A percentile compares a stretch with the other conserved stretches of the same genome.
Conservation (phyloP, 768 basidiomycete genomes). For the Russula earlei region DNA sequence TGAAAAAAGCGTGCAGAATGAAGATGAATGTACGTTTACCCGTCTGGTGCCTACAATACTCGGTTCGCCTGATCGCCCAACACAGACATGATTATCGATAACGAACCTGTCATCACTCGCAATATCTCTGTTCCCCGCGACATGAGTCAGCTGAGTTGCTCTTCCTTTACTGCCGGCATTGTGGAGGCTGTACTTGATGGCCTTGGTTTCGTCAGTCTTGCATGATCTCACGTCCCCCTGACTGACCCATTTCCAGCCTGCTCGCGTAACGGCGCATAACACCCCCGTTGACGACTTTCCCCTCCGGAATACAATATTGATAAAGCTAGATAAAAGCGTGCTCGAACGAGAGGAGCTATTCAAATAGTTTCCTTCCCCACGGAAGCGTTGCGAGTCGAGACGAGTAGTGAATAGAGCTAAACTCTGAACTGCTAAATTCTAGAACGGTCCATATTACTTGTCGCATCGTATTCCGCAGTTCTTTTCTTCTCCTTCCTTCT, state of each 20-base stretch:
- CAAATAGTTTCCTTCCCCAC: constrained; percentile 37
- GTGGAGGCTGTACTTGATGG: constrained; percentile 96
- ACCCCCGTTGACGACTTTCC: constrained; percentile 78
- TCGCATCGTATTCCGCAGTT: neutral
- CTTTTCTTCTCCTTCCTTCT: neutral
- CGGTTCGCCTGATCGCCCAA: constrained; percentile 2
- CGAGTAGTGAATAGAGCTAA: neutral
- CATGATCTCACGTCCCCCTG: neutral
- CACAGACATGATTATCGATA: constrained; percentile 95
- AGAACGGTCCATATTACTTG: constrained; percentile 7
- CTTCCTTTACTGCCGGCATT: constrained; percentile 95
- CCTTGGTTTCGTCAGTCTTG: constrained; percentile 74
- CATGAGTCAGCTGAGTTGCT: constrained; percentile 88
- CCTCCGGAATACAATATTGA: constrained; percentile 87
- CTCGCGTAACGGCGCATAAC: constrained; percentile 91
- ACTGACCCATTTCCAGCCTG: constrained; percentile 50
- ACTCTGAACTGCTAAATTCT: neutral
- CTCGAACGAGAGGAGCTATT: constrained; percentile 89
- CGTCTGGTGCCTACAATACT: neutral
- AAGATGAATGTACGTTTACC: constrained; percentile 74
- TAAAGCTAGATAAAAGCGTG: constrained; percentile 90
- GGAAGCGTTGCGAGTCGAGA: neutral
- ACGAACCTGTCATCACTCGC: constrained; percentile 86
- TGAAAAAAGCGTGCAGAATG: constrained; percentile 92
- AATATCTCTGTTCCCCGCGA: constrained; percentile 91